A percentile compares a stretch with the other conserved stretches of the same genome.
These are phyloP conservation scores for Hyparrhenia diplandra DNA, from an alignment of 176 grass and related monocot genomes.

Conservation along the genomic window DNA sequence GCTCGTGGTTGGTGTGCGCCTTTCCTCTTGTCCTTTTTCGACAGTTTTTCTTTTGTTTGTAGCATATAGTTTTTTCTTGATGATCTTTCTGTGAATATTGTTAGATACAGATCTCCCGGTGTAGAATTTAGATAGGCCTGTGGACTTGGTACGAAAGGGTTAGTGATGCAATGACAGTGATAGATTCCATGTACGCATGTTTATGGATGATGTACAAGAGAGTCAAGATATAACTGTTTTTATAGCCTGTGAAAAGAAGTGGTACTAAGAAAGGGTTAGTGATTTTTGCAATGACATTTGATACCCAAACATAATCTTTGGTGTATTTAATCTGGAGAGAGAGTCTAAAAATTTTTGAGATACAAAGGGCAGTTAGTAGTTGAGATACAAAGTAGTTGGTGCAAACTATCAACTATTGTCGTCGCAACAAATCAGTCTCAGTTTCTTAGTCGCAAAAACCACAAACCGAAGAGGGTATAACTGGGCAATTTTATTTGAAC, in stretches of 20 bases:
- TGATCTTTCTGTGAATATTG: constrained; percentile 7
- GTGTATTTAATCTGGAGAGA: too few relatives aligned
- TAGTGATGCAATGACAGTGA: background rate
- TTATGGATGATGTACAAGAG: too few relatives aligned
- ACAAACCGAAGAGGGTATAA: background rate
- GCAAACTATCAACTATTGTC: background rate
- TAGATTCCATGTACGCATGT: background rate
- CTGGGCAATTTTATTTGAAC: background rate
- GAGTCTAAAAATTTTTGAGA: too few relatives aligned
- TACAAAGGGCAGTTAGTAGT: background rate
- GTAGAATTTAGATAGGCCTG: constrained; percentile 14
- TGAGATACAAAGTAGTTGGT: too few relatives aligned
- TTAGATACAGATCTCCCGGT: background rate
- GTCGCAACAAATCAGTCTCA: too few relatives aligned
- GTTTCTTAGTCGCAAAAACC: too few relatives aligned
- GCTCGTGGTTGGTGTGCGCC: background rate
- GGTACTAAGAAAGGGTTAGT: too few relatives aligned
- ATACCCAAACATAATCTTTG: too few relatives aligned
- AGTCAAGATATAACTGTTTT: too few relatives aligned
- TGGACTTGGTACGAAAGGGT: background rate
- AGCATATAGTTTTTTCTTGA: background rate
- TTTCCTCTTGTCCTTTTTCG: background rate
- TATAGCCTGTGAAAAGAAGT: too few relatives aligned
- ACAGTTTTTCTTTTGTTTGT: background rate
- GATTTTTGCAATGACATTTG: too few relatives aligned